Evolutionary conservation across 129 eudicot genomes (phyloP).

Genomic region (Helianthus tuberosus): DNA sequence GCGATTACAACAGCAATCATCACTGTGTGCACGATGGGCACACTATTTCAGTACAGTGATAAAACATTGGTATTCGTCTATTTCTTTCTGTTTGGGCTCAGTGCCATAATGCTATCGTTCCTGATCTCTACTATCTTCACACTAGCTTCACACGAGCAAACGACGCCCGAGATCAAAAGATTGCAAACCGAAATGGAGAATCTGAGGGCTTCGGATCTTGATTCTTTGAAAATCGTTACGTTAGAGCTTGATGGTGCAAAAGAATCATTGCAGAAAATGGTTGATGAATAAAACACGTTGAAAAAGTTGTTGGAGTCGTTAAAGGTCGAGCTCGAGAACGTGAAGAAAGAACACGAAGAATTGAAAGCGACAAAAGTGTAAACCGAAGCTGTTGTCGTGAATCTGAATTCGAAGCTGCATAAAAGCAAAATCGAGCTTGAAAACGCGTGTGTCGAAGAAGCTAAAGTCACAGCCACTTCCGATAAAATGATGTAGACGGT

Average conservation of each 20-base stretch:
- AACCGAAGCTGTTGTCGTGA: slow-evolving; percentile 71
- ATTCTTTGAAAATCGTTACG: too few relatives aligned
- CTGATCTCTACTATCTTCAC: slow-evolving; percentile 91
- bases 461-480: slow-evolving; percentile 63
- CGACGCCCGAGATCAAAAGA: too few relatives aligned
- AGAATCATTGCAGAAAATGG: too few relatives aligned
- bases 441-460: slow-evolving; percentile 58
- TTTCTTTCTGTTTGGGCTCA: slow-evolving; percentile 94
- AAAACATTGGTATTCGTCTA: slow-evolving; percentile 89
- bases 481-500: slow-evolving; percentile 72
- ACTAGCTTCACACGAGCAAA: too few relatives aligned
- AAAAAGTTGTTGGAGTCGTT: slow-evolving; percentile 66
- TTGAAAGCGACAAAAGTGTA: slow-evolving; percentile 70
- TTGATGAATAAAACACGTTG: slow-evolving; percentile 52
- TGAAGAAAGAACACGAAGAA: slow-evolving; percentile 71
- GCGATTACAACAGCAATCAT: slow-evolving; percentile 83
- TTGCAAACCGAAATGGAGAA: too few relatives aligned
- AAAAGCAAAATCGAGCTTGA: slow-evolving; percentile 85
- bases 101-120: slow-evolving; percentile 88
- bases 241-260: too few relatives aligned
- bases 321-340: slow-evolving; percentile 61
- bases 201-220: too few relatives aligned
- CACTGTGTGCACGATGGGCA: slow-evolving; percentile 85
- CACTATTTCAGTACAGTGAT: slow-evolving; percentile 93
- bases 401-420: slow-evolving; percentile 67